A percentile compares a stretch with the other conserved stretches of the same genome.
These are phyloP conservation scores for Anaeromyces robustus DNA, from an alignment of 192 early-diverging fungal species.

Conservation along the genomic window DNA sequence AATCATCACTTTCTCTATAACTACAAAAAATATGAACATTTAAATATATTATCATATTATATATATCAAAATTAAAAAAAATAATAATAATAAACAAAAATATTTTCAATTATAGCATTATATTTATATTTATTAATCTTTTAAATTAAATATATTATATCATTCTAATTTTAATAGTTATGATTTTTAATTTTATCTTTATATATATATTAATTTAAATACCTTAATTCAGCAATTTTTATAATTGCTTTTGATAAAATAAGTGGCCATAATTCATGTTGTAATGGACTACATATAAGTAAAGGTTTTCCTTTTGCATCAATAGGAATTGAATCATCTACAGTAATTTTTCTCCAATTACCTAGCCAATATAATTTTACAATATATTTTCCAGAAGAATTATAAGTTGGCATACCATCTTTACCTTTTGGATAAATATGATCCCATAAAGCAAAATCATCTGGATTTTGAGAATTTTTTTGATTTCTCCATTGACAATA, in stretches of 20 bases:
- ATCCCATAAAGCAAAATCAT: constrained; percentile 39
- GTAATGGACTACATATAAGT: constrained; percentile 11
- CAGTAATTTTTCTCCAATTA: constrained; percentile 35
- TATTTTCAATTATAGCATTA: no score
- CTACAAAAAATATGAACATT: neutral
- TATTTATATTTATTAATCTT: no score
- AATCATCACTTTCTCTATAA: neutral
- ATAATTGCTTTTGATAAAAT: constrained; percentile 37
- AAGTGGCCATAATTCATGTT: constrained; percentile 38
- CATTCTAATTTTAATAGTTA: no score
- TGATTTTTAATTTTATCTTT: no score
- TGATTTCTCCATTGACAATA: constrained; percentile 21
- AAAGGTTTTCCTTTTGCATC: constrained; percentile 30
- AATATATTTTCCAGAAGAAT: constrained; percentile 34
- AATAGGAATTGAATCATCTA: constrained; percentile 44
- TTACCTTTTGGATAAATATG: constrained; percentile 41
- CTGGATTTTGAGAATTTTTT: constrained; percentile 5
- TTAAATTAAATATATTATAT: no score
- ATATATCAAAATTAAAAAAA: no score
- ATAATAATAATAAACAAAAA: no score
- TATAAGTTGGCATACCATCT: constrained; percentile 39
- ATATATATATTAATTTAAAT: neutral
- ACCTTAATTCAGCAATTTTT: constrained; percentile 34
- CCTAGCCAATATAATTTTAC: constrained; percentile 48
- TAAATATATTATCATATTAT: no score